Conservation (phyloP, 2,329 filamentous ascomycete species). For the Calonectria fujianensis region DNA sequence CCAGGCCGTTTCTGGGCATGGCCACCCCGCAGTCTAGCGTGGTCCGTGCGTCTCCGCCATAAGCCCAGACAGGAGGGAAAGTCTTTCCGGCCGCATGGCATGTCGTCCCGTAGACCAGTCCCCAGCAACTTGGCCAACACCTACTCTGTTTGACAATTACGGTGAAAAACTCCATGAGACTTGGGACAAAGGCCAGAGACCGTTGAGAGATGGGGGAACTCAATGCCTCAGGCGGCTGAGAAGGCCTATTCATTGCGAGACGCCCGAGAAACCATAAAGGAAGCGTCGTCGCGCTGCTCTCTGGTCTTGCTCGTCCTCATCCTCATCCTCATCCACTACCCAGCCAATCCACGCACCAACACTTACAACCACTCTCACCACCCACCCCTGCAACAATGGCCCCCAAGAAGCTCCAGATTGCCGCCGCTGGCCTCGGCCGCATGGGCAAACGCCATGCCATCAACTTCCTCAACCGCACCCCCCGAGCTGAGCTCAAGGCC, state of each 20-base stretch:
- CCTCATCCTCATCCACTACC: conserved; percentile 10
- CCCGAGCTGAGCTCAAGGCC: conserved; percentile 69
- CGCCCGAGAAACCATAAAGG: conserved; percentile 34
- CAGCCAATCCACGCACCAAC: not conserved
- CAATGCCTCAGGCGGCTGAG: conserved; percentile 17
- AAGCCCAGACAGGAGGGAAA: not conserved
- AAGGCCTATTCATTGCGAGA: not conserved
- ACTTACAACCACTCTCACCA: not conserved
- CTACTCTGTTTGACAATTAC: conserved; percentile 19
- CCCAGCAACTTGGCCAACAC: not conserved
- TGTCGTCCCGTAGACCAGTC: conserved; percentile 11
- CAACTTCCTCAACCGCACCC: conserved; percentile 67
- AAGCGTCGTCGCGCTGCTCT: conserved; percentile 29
- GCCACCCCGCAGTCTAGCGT: conserved; percentile 27
- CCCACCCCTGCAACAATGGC: conserved; percentile 29
- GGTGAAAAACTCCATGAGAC: conserved; percentile 21
- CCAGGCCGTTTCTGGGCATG: not conserved
- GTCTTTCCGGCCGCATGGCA: conserved; percentile 32
- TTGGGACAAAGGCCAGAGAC: conserved; percentile 4
- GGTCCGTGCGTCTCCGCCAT: not conserved
- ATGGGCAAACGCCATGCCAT: conserved; percentile 72
- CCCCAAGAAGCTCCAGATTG: conserved; percentile 63
- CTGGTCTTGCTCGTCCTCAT: not conserved
- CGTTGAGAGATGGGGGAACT: conserved; percentile 29
- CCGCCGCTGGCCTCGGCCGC: conserved; percentile 69